Evolutionary conservation across 2,329 filamentous ascomycete genomes (phyloP), one percentile per base, ranked within the genome.

Genomic region (Tolypocladium amazonense): DNA sequence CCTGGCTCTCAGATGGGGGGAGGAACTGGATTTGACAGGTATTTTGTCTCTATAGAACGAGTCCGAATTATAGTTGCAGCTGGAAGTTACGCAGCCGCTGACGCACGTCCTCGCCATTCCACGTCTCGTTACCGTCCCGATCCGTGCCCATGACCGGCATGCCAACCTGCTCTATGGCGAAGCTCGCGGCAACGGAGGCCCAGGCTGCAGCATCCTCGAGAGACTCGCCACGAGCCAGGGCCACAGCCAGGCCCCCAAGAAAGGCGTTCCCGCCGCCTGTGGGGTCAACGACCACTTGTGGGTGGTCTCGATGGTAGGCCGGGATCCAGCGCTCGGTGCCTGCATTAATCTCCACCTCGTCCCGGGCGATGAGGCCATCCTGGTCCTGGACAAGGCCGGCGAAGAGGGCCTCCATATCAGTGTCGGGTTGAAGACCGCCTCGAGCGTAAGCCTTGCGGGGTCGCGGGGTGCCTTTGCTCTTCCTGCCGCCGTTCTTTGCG

Each of bases 261-360:
- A 97, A 97, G 0, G 89, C 87, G 73, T 99, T 99, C 0, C 94
- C 94, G 25, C 92, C 94, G 12, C 94, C 94, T 0, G 94, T 97
- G 0, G 93, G 92, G 72, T 97, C 94, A n/a, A 94, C 76, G 1
- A 97, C 90, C 60, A 77, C 83, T 11, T 66, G 60, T 1, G 66
- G 50, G 43, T 37, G 30, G 50, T 75, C 71, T 6, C 70, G 73
- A 68, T 92, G 89, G 69, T 88, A 93, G 9, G 92, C 89, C 15
- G 89, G 90, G 30, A 96, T 75, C 89, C 91, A 96, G 61, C 80
- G 76, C 66, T 87, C 82, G 58, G 87, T 79, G 3, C 86, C 85
- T 18, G 85, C 82, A 64, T 88, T 81, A 50, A 88, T 75, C 62
- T 83, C 81, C 39, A 84, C 81, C 65, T 85, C 81, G 63, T 85